Evolutionary conservation across 331 rosid genomes (phyloP), one percentile per base, ranked within the genome.

Genomic region (Prunus yedoensis): DNA sequence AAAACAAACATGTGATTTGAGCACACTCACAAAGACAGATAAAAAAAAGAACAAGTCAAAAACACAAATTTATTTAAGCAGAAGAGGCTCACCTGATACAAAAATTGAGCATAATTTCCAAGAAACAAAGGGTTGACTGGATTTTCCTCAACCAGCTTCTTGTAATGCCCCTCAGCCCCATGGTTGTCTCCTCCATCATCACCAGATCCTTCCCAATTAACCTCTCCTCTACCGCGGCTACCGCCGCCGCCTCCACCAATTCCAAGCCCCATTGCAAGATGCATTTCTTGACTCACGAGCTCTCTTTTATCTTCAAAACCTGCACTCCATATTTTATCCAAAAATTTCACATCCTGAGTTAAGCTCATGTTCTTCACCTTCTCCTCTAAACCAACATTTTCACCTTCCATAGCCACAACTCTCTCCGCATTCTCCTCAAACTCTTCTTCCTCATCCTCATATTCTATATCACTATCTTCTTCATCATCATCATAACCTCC

Each of bases 101-200:
- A 45, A 75, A 81, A 89, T 8, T 88, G 83, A 38, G 99, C 99
- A 83, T 92, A 92, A 70, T 95, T 95, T 73, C 97, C 83, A 25
- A 92, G 87, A 73, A 92, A 87, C 87, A 94, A 84, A 2, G 99
- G 77, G 68, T 88, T 83, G 8, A 92, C 92, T 0, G 97, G 99
- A 82, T 92, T 89, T 85, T 87, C 89, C 78, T 85, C 83, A 51
- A 90, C 86, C 93, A 89, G 82, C 70, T 66, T 90, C 89, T 84
- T 89, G 77, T 92, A 80, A 68, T 89, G 79, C 76, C 82, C 94
- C 70, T 92, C 97, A 73, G 82, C 85, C 17, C 68, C 87, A 35
- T 58, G 76, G 17, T 83, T 77, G 12, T 82, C 96, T 21, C 83
- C 90, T 41, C 85, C 93, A 70, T 83, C 87, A 6, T 91, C 85